These are phyloP conservation scores for Saprolegnia parasitica DNA, from an alignment of 352 stramenopile species.

Conservation along the genomic window DNA sequence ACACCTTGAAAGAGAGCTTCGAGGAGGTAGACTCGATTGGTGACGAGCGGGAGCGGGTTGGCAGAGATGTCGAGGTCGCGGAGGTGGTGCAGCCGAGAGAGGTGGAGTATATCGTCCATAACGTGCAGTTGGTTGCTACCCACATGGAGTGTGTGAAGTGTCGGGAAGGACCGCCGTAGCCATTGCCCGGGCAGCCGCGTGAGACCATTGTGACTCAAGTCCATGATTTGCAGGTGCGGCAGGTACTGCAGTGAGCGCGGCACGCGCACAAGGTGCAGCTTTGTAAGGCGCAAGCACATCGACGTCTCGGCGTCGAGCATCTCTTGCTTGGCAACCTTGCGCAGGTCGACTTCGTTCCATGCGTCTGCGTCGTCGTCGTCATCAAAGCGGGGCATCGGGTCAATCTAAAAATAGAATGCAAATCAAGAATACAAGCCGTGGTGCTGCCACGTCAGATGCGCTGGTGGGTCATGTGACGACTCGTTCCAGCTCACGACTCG, in stretches of 20 bases:
- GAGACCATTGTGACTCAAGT: constrained; percentile 58
- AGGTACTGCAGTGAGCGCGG: constrained; percentile 4
- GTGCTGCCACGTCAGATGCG: no score
- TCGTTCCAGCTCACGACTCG: no score
- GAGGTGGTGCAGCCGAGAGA: constrained; percentile 43
- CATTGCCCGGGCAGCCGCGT: constrained; percentile 50
- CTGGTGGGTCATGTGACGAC: no score
- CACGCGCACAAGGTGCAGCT: neutral
- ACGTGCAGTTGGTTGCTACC: constrained; percentile 54
- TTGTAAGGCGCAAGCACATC: neutral
- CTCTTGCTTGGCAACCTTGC: neutral
- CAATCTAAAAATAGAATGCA: no score
- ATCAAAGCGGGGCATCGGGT: no score
- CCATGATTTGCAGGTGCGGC: constrained; percentile 29
- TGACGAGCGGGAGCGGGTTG: constrained; percentile 56
- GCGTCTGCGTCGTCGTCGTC: neutral
- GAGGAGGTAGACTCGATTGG: constrained; percentile 67
- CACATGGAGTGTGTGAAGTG: constrained; percentile 48
- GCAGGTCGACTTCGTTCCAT: neutral
- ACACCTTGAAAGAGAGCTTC: constrained; percentile 47
- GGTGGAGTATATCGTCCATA: constrained; percentile 56
- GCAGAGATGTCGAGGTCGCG: constrained; percentile 48
- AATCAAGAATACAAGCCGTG: no score
- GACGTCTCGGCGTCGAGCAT: neutral
- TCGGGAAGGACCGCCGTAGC: constrained; percentile 40